phyloP scores from a whole-genome alignment of 2,329 filamentous ascomycete species.

The Alternaria consortialis region DNA sequence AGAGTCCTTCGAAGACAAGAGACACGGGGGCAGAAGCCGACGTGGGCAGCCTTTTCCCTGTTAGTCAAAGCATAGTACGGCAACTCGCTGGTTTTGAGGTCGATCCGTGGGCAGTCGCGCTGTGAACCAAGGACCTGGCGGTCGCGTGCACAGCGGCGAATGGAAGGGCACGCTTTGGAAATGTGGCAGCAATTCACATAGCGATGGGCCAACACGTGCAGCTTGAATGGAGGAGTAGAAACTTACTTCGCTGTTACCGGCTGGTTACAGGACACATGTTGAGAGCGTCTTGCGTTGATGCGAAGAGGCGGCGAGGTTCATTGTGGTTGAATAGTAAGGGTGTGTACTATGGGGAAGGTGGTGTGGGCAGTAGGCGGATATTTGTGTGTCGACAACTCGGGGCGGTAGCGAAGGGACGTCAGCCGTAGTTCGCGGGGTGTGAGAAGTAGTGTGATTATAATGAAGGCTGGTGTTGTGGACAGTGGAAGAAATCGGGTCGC shows the following conservation, averaged over 20 bases:
- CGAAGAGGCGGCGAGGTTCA: slow-evolving; percentile 40
- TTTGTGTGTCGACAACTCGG: slow-evolving; percentile 19
- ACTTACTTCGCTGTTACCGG: slow-evolving; percentile 40
- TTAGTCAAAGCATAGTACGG: slow-evolving; percentile 14
- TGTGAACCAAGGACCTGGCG: slow-evolving; percentile 12
- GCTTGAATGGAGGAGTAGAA: not conserved
- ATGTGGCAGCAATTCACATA: not conserved
- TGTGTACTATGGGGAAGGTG: slow-evolving; percentile 1
- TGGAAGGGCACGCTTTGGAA: slow-evolving; percentile 5
- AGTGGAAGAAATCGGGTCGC: slow-evolving; percentile 19
- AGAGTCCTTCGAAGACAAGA: slow-evolving; percentile 8
- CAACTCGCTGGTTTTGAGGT: not conserved
- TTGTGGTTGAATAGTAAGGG: slow-evolving; percentile 17
- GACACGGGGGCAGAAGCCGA: slow-evolving; percentile 28
- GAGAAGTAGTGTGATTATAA: slow-evolving; percentile 18
- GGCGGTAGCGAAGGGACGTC: slow-evolving; percentile 31
- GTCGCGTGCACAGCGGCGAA: slow-evolving; percentile 2
- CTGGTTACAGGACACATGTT: slow-evolving; percentile 40
- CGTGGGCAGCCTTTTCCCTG: slow-evolving; percentile 21
- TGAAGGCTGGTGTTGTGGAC: slow-evolving; percentile 19
- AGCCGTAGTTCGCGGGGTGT: slow-evolving; percentile 16
- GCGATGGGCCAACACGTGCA: not conserved
- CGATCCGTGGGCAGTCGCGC: slow-evolving; percentile 7
- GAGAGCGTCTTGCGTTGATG: slow-evolving; percentile 37
- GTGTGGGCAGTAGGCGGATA: slow-evolving; percentile 7